A percentile compares a stretch with the other conserved stretches of the same genome.
Evolutionary conservation across 441 rosid genomes (phyloP).

Genomic region (Adansonia madagascariensis): DNA sequence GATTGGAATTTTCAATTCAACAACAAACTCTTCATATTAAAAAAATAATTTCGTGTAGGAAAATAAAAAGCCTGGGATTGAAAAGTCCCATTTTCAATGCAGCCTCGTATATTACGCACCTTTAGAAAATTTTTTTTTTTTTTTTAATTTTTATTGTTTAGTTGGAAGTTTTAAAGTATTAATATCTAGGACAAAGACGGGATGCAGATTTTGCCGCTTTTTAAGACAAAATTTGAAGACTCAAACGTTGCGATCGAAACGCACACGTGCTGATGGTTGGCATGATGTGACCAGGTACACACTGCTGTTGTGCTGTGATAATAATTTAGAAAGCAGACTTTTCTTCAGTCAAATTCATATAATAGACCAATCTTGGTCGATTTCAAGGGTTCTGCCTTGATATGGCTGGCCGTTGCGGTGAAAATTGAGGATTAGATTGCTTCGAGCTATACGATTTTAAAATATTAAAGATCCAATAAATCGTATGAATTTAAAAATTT

Average conservation of each 20-base stretch:
- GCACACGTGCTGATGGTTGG: neutral
- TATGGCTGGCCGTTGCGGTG: neutral
- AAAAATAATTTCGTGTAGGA: neutral
- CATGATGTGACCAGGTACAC: neutral
- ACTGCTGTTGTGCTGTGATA: neutral
- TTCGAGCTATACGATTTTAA: too few species aligned
- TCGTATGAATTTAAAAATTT: too few species aligned
- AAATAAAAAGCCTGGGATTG: neutral
- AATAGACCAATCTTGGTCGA: constrained; percentile 30
- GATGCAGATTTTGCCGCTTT: neutral
- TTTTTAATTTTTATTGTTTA: neutral
- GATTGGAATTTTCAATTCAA: constrained; percentile 21
- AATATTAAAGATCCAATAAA: too few species aligned
- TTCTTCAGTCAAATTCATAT: constrained; percentile 28
- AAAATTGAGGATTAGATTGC: too few species aligned
- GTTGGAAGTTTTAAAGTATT: too few species aligned
- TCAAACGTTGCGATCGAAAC: neutral
- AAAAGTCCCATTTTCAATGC: constrained; percentile 17
- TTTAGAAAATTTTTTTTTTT: neutral
- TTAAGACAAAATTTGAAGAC: neutral
- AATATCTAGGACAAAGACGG: neutral
- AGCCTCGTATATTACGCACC: constrained; percentile 21
- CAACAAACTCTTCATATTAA: neutral
- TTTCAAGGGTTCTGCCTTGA: constrained; percentile 14
- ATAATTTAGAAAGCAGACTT: neutral